Conservation (phyloP, 495 filamentous ascomycete genomes). For the Neurospora cerealis region DNA sequence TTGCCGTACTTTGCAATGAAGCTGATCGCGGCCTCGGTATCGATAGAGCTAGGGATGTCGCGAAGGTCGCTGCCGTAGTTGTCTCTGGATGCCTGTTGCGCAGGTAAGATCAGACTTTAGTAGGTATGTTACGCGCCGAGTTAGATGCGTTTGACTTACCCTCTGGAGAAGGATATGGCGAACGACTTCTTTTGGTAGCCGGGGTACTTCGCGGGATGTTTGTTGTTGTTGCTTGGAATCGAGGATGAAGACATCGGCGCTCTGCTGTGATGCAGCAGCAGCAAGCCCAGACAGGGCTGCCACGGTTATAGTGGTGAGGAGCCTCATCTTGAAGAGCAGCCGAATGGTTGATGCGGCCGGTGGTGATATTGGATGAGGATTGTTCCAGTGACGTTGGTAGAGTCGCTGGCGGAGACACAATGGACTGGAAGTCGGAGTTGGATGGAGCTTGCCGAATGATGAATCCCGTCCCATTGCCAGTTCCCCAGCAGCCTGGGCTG, state of each 20-base stretch:
- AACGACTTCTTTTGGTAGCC: conserved; percentile 24
- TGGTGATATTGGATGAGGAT: neutral
- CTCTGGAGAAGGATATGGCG: conserved; percentile 28
- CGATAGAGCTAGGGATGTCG: conserved; percentile 28
- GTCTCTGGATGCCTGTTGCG: conserved; percentile 28
- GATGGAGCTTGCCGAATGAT: neutral
- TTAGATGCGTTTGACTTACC: conserved; percentile 2
- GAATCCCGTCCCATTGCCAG: neutral
- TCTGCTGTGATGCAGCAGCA: conserved; percentile 12
- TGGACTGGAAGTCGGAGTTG: neutral
- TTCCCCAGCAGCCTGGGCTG: neutral
- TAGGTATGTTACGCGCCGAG: conserved; percentile 11
- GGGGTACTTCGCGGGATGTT: conserved; percentile 9
- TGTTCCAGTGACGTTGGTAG: neutral
- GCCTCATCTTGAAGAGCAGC: conserved; percentile 17
- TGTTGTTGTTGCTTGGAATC: conserved; percentile 6
- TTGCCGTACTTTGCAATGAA: conserved; percentile 34
- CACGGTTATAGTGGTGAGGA: conserved; percentile 13
- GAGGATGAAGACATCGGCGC: conserved; percentile 23
- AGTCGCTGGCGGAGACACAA: neutral
- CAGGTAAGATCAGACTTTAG: conserved; percentile 18
- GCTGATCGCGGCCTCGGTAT: conserved; percentile 27
- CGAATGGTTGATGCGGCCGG: neutral
- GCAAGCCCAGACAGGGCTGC: conserved; percentile 21
- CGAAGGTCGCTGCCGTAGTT: conserved; percentile 26